These are phyloP conservation scores for Acer saccharum DNA, from an alignment of 345 rosid species.

Conservation along the genomic window DNA sequence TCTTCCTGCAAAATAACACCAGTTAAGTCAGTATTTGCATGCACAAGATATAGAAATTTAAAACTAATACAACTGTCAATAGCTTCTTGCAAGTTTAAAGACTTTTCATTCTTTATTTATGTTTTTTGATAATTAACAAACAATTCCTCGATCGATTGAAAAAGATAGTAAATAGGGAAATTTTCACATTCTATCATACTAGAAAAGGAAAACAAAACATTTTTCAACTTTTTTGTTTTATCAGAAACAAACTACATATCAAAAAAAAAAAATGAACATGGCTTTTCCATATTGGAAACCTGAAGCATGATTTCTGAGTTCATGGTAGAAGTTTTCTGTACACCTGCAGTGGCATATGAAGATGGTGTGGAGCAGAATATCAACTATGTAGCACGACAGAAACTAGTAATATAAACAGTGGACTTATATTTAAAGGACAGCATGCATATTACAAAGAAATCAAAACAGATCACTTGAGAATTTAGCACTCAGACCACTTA, in stretches of 20 bases:
- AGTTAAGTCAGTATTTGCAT: not conserved
- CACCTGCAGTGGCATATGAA: conserved; percentile 29
- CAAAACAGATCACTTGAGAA: not conserved
- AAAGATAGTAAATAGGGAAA: not conserved
- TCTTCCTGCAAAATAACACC: conserved; percentile 53
- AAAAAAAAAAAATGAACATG: not conserved
- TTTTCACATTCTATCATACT: not conserved
- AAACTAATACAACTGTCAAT: not conserved
- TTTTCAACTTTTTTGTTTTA: no score
- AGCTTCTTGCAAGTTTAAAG: not conserved
- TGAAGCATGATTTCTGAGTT: conserved; percentile 36
- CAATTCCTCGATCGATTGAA: not conserved
- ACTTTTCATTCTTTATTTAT: no score
- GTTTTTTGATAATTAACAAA: no score
- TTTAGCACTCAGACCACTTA: no score
- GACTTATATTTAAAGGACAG: not conserved
- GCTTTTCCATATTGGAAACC: conserved; percentile 35
- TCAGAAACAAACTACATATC: no score
- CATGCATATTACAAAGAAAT: not conserved
- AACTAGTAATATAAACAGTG: not conserved
- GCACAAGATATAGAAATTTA: not conserved
- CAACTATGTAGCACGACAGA: not conserved
- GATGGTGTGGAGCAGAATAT: conserved; percentile 8
- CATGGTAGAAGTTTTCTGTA: conserved; percentile 29
- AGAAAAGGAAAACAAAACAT: not conserved